Evolutionary conservation across 2,329 filamentous ascomycete genomes (phyloP).

Genomic region (Penicillium aurantiogriseum): DNA sequence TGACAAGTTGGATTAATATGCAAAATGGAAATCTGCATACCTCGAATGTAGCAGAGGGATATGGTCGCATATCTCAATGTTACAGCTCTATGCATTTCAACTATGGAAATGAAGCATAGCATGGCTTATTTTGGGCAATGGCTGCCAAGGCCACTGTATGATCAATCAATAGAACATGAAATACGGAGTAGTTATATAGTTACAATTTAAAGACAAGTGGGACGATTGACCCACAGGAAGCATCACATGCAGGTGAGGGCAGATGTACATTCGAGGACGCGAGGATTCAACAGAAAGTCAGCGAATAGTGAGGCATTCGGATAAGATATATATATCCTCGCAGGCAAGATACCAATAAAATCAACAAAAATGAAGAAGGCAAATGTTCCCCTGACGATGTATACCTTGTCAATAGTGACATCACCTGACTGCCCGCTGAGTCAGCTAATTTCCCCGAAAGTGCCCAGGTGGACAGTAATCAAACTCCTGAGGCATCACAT

Average conservation of each 20-base stretch:
- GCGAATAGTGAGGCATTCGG: background rate
- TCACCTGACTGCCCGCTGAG: slow-evolving; percentile 33
- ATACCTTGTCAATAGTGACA: slow-evolving; percentile 24
- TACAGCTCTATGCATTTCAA: background rate
- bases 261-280: background rate
- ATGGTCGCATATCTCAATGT: background rate
- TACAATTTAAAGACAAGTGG: background rate
- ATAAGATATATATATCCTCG: background rate
- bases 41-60: background rate
- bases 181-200: no score
- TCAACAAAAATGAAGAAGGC: background rate
- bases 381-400: background rate
- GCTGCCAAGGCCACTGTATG: background rate
- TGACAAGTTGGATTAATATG: background rate
- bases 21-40: background rate
- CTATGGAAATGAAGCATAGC: background rate
- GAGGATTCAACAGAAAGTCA: background rate
- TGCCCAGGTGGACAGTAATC: slow-evolving; percentile 18
- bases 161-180: background rate
- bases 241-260: slow-evolving; percentile 2
- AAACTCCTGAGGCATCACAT: slow-evolving; percentile 23
- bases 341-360: background rate
- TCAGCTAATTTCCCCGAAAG: slow-evolving; percentile 17
- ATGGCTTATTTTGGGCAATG: background rate
- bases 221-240: background rate